A percentile compares a stretch with the other conserved stretches of the same genome.
These are phyloP conservation scores for Harrya chromipes DNA, from an alignment of 768 basidiomycete genomes.

Conservation along the genomic window DNA sequence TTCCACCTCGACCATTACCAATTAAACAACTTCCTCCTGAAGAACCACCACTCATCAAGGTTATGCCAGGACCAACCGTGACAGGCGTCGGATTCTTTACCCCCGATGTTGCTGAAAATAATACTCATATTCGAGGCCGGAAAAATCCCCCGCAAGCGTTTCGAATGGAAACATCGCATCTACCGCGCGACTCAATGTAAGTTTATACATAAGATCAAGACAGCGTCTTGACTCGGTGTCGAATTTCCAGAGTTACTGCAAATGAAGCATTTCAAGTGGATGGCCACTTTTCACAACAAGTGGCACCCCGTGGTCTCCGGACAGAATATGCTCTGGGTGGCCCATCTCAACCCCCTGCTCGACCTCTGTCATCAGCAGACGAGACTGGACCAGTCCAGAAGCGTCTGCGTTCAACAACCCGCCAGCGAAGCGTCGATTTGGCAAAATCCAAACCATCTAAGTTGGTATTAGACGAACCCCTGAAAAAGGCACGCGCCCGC, in stretches of 20 bases:
- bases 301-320: slow-evolving; percentile 39
- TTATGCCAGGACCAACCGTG: slow-evolving; percentile 45
- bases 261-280: slow-evolving; percentile 59
- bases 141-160: slow-evolving; percentile 54
- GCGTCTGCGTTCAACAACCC: slow-evolving; percentile 63
- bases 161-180: slow-evolving; percentile 50
- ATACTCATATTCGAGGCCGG: slow-evolving; percentile 55
- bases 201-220: slow-evolving; percentile 15
- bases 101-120: slow-evolving; percentile 57
- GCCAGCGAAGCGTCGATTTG: slow-evolving; percentile 47
- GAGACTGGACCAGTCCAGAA: slow-evolving; percentile 78
- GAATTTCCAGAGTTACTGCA: slow-evolving; percentile 41
- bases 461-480: slow-evolving; percentile 61
- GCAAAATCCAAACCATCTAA: slow-evolving; percentile 60
- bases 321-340: slow-evolving; percentile 40
- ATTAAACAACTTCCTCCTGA: slow-evolving; percentile 53
- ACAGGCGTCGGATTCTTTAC: slow-evolving; percentile 76
- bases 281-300: slow-evolving; percentile 51
- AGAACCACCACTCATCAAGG: slow-evolving; percentile 39
- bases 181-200: slow-evolving; percentile 64
- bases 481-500: slow-evolving; percentile 91
- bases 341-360: slow-evolving; percentile 47
- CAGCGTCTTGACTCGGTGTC: slow-evolving; percentile 1
- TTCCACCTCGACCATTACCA: slow-evolving; percentile 61
- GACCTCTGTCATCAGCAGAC: slow-evolving; percentile 80